These are phyloP conservation scores for Fusarium sp. DNA, from an alignment of 2,329 filamentous ascomycete genomes.

Conservation along the genomic window DNA sequence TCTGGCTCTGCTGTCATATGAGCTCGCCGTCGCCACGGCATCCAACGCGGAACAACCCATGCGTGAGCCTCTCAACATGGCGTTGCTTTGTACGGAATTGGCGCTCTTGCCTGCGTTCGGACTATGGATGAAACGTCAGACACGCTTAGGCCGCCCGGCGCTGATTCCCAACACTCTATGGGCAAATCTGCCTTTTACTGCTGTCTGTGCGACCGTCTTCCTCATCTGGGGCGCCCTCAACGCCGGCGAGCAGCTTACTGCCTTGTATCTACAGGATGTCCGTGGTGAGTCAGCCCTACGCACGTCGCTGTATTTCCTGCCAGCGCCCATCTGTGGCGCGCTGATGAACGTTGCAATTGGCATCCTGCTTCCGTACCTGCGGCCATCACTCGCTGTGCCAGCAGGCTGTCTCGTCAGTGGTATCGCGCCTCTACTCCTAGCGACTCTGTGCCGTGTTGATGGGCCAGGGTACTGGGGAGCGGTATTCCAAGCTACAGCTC, in stretches of 20 bases:
- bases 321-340: slow-evolving; percentile 2
- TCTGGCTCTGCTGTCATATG: slow-evolving; percentile 59
- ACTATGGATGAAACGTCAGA: slow-evolving; percentile 61
- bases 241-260: slow-evolving; percentile 43
- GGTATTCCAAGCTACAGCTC: slow-evolving; percentile 52
- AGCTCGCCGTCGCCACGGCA: slow-evolving; percentile 54
- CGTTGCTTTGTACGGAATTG: slow-evolving; percentile 54
- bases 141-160: slow-evolving; percentile 57
- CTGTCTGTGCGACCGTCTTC: slow-evolving; percentile 60
- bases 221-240: slow-evolving; percentile 55
- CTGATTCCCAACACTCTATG: slow-evolving; percentile 70
- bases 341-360: slow-evolving; percentile 1
- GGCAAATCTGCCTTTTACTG: slow-evolving; percentile 64
- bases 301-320: slow-evolving; percentile 4
- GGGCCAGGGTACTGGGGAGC: slow-evolving; percentile 57
- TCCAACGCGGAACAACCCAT: background rate
- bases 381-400: slow-evolving; percentile 37
- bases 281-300: background rate
- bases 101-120: slow-evolving; percentile 58
- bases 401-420: slow-evolving; percentile 53
- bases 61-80: slow-evolving; percentile 41
- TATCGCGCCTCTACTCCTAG: slow-evolving; percentile 62
- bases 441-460: slow-evolving; percentile 32
- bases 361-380: background rate
- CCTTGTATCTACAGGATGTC: slow-evolving; percentile 27